Conservation (phyloP, 1,139 yeast species). For the Pichia sp. region DNA sequence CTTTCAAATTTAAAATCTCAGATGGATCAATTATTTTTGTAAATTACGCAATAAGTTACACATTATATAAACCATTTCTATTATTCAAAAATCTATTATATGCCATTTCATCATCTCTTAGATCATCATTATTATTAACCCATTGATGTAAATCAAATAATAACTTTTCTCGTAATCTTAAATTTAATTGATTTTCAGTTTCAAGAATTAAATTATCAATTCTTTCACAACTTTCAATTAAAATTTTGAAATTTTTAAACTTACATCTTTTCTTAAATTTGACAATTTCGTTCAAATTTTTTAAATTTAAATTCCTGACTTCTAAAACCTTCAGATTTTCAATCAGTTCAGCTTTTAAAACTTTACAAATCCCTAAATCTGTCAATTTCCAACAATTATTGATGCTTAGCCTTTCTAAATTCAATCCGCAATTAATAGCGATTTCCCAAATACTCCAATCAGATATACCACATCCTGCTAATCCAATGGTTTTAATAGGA, state of each 20-base stretch:
- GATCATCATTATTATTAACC: slow-evolving; percentile 45
- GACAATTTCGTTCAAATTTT: slow-evolving; percentile 58
- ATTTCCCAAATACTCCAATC: slow-evolving; percentile 79
- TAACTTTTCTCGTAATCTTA: slow-evolving; percentile 45
- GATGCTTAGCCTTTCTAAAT: slow-evolving; percentile 62
- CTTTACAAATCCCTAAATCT: slow-evolving; percentile 59
- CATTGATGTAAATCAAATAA: slow-evolving; percentile 52
- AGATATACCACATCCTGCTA: slow-evolving; percentile 80
- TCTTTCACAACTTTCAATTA: slow-evolving; percentile 73
- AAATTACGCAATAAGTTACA: neutral
- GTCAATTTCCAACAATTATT: slow-evolving; percentile 68
- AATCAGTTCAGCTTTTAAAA: slow-evolving; percentile 49
- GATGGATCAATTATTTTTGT: too few relatives aligned
- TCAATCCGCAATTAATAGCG: slow-evolving; percentile 51
- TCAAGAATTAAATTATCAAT: slow-evolving; percentile 53
- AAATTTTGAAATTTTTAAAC: slow-evolving; percentile 42
- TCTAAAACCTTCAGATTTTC: slow-evolving; percentile 69
- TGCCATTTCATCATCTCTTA: slow-evolving; percentile 3
- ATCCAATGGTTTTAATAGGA: slow-evolving; percentile 63
- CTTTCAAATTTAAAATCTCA: too few relatives aligned
- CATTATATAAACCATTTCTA: neutral
- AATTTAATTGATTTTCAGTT: slow-evolving; percentile 57
- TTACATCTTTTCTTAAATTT: slow-evolving; percentile 56
- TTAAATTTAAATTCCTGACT: slow-evolving; percentile 56
- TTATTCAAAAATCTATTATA: slow-evolving; percentile 2